Evolutionary conservation across 371 early-diverging fungal genomes (phyloP).

Genomic region (Mucor racemosus): DNA sequence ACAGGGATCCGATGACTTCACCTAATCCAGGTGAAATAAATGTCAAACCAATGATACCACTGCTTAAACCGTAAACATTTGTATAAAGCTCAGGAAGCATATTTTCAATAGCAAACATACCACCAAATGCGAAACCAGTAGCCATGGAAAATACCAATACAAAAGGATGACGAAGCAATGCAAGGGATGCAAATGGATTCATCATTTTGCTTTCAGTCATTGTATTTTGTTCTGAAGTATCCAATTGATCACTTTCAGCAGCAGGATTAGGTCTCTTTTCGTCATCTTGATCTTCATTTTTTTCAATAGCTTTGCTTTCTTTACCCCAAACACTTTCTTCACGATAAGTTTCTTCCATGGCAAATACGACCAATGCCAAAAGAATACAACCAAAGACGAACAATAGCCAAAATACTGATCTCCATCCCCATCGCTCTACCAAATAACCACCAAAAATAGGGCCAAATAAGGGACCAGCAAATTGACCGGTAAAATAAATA

Average conservation of each 20-base stretch:
- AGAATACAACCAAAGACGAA: constrained; percentile 37
- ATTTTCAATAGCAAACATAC: constrained; percentile 58
- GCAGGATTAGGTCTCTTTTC: neutral
- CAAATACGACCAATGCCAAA: constrained; percentile 39
- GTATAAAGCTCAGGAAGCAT: constrained; percentile 50
- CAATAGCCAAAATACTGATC: constrained; percentile 46
- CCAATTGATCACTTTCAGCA: neutral
- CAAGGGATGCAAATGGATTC: constrained; percentile 44
- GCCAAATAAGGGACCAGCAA: constrained; percentile 50
- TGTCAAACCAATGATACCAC: constrained; percentile 45
- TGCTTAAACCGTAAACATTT: constrained; percentile 34
- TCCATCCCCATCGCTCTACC: constrained; percentile 51
- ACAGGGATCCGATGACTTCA: constrained; percentile 57
- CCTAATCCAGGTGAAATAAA: constrained; percentile 59
- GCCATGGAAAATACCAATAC: constrained; percentile 57
- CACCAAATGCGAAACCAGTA: constrained; percentile 62
- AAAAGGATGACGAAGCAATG: constrained; percentile 57
- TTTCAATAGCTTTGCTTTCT: constrained; percentile 9
- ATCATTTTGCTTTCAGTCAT: constrained; percentile 30
- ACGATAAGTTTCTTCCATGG: constrained; percentile 77
- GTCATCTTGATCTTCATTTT: neutral
- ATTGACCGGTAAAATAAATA: constrained; percentile 60
- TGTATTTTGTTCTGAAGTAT: constrained; percentile 18
- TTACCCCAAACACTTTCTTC: constrained; percentile 45
- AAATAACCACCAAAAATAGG: constrained; percentile 51